Evolutionary conservation across 768 basidiomycete species (phyloP).

Genomic region (Collybia sordida): DNA sequence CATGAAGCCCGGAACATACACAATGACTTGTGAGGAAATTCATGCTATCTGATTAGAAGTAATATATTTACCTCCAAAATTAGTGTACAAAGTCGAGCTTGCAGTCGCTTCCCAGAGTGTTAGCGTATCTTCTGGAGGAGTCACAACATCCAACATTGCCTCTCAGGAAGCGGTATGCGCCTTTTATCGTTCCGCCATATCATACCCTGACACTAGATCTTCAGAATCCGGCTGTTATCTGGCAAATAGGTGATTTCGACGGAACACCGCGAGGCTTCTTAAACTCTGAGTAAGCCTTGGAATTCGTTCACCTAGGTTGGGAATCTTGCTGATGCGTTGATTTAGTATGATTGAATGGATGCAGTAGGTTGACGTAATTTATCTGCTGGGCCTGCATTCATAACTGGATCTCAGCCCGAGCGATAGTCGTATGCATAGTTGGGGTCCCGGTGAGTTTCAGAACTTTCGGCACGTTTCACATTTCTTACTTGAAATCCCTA

Average conservation of each 20-base stretch:
- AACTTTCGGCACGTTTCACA: constrained; percentile 7
- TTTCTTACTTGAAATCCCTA: not conserved
- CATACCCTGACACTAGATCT: not conserved
- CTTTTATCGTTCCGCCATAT: not conserved
- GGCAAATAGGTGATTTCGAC: constrained; percentile 37
- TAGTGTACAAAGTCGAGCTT: constrained; percentile 39
- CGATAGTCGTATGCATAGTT: constrained; percentile 30
- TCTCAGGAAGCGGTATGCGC: constrained; percentile 26
- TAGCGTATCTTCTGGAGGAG: constrained; percentile 23
- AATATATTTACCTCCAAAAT: not conserved
- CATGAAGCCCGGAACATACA: constrained; percentile 47
- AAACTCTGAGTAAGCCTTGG: constrained; percentile 31
- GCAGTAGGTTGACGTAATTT: constrained; percentile 24
- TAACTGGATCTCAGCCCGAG: constrained; percentile 24
- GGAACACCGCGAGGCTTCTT: constrained; percentile 36
- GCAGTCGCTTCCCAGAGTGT: constrained; percentile 27
- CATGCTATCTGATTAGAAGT: not conserved
- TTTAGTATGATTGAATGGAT: constrained; percentile 33
- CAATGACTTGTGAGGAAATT: constrained; percentile 30
- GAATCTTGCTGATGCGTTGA: constrained; percentile 1
- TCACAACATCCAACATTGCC: constrained; percentile 27
- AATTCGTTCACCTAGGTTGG: not conserved
- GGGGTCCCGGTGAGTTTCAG: constrained; percentile 27
- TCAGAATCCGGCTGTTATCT: constrained; percentile 28
- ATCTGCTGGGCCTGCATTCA: not conserved